Evolutionary conservation across 345 rosid genomes (phyloP), one percentile per base, ranked within the genome.

Genomic region (Eucalyptus sp.): DNA sequence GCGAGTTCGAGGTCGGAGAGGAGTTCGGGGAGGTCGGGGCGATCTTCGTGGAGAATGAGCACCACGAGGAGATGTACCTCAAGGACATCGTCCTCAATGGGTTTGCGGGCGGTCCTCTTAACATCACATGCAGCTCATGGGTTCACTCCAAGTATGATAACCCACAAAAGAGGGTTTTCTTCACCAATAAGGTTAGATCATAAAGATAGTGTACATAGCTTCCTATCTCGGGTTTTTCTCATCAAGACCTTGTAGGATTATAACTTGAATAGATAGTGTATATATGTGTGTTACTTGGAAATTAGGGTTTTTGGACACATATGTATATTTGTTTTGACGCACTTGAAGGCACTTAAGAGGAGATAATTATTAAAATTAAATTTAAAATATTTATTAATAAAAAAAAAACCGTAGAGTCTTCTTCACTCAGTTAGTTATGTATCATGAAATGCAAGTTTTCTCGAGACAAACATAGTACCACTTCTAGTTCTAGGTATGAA

Each of bases 21-120:
- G 93, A 89, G 66, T 97, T 97, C 86, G 97, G 99, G 86, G 91
- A 89, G 6, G 90, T 96, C 25, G 99, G 97, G 9, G 99, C 95
- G 8, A 88, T 97, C 18, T 10, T 88, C 3, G 91, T 97, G 33
- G 96, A 95, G 91, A 97, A 97, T 87, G 95, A 95, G 89, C 96
- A 96, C 91, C 96, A 92, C 64, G 89, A 88, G 71, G 99, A 97
- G 93, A 95, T 96, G 92, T 92, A 64, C 88, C 13, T 97, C 50
- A 88, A 89, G 76, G 93, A 93, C 25, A 90, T 97, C 15, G 90
- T 89, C 44, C 92, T 97, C 71, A 89, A 93, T n/a, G 97, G 97
- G 7, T 25, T 92, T 50, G 58, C 27, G 0, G 33, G 48, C 44
- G 95, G 94, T 37, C 51, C 92, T 1, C 64, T 96, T 29, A 91